phyloP scores from a whole-genome alignment of 495 filamentous ascomycete species.

The Penicillium riverlandense region DNA sequence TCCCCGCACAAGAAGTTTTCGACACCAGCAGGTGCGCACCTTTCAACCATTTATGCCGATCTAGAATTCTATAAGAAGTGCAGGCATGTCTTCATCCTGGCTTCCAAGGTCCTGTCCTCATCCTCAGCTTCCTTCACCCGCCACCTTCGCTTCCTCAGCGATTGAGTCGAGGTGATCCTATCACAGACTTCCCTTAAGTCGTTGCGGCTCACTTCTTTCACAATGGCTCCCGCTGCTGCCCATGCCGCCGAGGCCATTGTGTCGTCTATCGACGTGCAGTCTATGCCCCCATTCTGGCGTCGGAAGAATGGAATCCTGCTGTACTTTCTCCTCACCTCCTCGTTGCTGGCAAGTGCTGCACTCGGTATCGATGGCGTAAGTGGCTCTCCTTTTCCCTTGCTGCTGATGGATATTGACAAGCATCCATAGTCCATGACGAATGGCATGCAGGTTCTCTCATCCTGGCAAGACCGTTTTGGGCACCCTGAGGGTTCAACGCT shows the following conservation, averaged over 20 bases:
- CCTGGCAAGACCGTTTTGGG: slow-evolving; percentile 23
- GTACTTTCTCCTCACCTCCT: slow-evolving; percentile 24
- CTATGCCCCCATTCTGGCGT: slow-evolving; percentile 19
- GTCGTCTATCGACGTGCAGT: slow-evolving; percentile 19
- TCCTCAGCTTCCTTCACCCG: no score
- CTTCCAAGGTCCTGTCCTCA: no score
- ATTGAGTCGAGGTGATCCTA: no score
- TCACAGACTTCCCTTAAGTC: background rate
- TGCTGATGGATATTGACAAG: background rate
- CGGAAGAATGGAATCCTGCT: slow-evolving; percentile 24
- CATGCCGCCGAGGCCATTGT: slow-evolving; percentile 14
- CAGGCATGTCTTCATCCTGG: background rate
- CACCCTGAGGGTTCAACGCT: slow-evolving; percentile 45
- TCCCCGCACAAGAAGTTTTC: no score
- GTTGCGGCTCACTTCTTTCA: background rate
- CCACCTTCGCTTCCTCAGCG: no score
- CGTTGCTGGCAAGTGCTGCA: slow-evolving; percentile 19
- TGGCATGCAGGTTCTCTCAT: slow-evolving; percentile 23
- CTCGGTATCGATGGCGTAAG: slow-evolving; percentile 22
- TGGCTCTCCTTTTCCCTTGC: background rate
- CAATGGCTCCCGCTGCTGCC: slow-evolving; percentile 17
- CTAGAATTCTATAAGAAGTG: slow-evolving; percentile 7
- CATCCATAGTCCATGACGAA: slow-evolving; percentile 22
- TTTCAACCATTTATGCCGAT: no score
- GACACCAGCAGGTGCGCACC: no score